Conservation (phyloP, 257 asterid genomes). For the Penstemon eatonii region DNA sequence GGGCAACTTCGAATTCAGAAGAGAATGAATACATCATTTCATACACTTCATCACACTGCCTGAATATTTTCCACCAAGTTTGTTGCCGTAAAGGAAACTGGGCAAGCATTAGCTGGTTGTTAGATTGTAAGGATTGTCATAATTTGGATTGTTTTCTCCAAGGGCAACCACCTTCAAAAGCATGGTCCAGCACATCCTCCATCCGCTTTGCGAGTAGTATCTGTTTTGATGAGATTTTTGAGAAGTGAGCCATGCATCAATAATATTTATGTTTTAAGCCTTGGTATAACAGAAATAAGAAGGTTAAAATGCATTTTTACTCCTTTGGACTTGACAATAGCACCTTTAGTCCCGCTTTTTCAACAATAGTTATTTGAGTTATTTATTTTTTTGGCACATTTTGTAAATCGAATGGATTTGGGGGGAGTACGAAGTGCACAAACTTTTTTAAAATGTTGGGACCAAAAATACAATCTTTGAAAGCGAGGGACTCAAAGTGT, state of each 20-base stretch:
- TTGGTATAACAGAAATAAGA: not conserved
- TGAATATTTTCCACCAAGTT: not conserved
- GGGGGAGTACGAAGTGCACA: too few species aligned
- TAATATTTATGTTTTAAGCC: too few species aligned
- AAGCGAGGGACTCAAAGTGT: too few species aligned
- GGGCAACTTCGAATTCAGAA: too few species aligned
- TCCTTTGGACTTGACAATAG: too few species aligned
- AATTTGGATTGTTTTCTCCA: constrained; percentile 74
- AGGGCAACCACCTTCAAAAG: constrained; percentile 97
- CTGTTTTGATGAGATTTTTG: constrained; percentile 40
- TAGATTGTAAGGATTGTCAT: constrained; percentile 38
- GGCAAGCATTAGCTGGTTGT: not conserved
- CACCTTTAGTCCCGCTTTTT: not conserved
- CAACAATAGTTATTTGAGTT: not conserved
- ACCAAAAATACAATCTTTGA: too few species aligned
- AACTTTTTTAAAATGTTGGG: too few species aligned
- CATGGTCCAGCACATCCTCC: constrained; percentile 98
- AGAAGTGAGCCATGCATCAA: constrained; percentile 7
- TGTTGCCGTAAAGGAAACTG: not conserved
- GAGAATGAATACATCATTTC: not conserved
- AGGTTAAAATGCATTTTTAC: not conserved
- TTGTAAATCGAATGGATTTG: too few species aligned
- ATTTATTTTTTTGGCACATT: not conserved
- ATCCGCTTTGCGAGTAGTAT: constrained; percentile 77
- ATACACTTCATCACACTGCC: constrained; percentile 4